Percentiles rank a stretch among this genome's conserved stretches.
Evolutionary conservation across 2,329 filamentous ascomycete species (phyloP).

Genomic region (Beauveria caledonica): DNA sequence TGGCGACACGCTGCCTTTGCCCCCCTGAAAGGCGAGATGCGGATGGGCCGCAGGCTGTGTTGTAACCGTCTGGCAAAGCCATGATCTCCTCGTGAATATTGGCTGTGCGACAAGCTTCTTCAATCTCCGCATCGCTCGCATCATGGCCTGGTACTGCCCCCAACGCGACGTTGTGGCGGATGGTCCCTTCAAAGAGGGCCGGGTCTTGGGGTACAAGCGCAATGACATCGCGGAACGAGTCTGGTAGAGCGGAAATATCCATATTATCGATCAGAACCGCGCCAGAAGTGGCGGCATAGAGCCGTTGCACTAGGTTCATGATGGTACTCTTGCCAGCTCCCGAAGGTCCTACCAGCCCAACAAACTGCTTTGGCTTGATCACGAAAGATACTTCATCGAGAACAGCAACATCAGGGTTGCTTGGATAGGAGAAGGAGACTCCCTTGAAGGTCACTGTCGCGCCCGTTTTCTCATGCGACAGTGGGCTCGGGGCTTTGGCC

Average conservation of each 20-base stretch:
- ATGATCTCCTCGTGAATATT: constrained; percentile 57
- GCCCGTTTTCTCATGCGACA: constrained; percentile 21
- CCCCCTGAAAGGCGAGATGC: constrained; percentile 62
- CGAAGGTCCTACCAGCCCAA: constrained; percentile 36
- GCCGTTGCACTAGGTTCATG: constrained; percentile 40
- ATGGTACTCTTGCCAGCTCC: constrained; percentile 41
- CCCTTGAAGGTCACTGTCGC: constrained; percentile 42
- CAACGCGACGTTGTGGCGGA: constrained; percentile 41
- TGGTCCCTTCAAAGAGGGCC: constrained; percentile 40
- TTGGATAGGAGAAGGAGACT: constrained; percentile 53
- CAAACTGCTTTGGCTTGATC: constrained; percentile 30
- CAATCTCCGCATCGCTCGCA: constrained; percentile 46
- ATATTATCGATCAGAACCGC: constrained; percentile 38
- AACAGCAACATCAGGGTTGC: constrained; percentile 45
- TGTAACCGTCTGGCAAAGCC: constrained; percentile 49
- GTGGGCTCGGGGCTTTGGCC: constrained; percentile 17
- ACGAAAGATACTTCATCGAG: constrained; percentile 30
- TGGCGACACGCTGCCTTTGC: constrained; percentile 62
- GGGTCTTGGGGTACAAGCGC: constrained; percentile 43
- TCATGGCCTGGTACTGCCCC: constrained; percentile 41
- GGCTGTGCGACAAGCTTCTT: constrained; percentile 53
- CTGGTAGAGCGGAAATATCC: constrained; percentile 22
- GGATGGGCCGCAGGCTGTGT: constrained; percentile 55
- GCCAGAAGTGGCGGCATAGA: constrained; percentile 44
- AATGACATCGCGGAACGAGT: constrained; percentile 34